Conservation (phyloP, 1,139 yeast species). For the Groenewaldozyma auringiensis region DNA sequence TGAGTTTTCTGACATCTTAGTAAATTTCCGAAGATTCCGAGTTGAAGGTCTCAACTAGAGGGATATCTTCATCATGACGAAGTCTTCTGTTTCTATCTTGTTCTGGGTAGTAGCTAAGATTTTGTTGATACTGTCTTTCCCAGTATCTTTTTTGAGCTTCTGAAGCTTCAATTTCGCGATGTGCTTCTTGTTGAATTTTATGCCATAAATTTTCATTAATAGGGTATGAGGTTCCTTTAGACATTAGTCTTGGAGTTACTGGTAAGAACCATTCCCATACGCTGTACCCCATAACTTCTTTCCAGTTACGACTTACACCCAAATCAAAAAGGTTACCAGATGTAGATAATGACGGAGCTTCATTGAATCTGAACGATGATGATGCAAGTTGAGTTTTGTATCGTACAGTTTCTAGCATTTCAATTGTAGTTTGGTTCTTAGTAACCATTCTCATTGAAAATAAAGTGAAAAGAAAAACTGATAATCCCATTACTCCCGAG, state of each 20-base stretch:
- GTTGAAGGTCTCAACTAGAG: background rate
- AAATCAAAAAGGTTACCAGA: slow-evolving; percentile 69
- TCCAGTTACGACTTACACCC: slow-evolving; percentile 57
- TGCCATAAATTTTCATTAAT: slow-evolving; percentile 24
- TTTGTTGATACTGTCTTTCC: slow-evolving; percentile 11
- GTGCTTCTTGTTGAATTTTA: slow-evolving; percentile 28
- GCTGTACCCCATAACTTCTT: slow-evolving; percentile 60
- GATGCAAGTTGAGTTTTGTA: slow-evolving; percentile 39
- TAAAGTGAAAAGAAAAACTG: slow-evolving; percentile 51
- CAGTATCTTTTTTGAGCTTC: slow-evolving; percentile 12
- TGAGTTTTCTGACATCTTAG: no score
- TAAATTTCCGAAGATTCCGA: no score
- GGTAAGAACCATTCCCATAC: slow-evolving; percentile 72
- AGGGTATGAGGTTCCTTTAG: slow-evolving; percentile 29
- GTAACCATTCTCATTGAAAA: slow-evolving; percentile 52
- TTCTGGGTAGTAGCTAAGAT: background rate
- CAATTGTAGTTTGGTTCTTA: slow-evolving; percentile 72
- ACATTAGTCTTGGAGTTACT: slow-evolving; percentile 23
- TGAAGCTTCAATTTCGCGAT: slow-evolving; percentile 16
- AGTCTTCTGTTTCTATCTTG: background rate
- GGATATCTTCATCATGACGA: background rate
- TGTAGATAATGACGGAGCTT: slow-evolving; percentile 34
- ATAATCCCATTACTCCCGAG: slow-evolving; percentile 54
- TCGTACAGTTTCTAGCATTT: slow-evolving; percentile 56
- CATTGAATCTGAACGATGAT: slow-evolving; percentile 35